Evolutionary conservation across 768 basidiomycete species (phyloP).

Genomic region (Phanerochaete sordida): DNA sequence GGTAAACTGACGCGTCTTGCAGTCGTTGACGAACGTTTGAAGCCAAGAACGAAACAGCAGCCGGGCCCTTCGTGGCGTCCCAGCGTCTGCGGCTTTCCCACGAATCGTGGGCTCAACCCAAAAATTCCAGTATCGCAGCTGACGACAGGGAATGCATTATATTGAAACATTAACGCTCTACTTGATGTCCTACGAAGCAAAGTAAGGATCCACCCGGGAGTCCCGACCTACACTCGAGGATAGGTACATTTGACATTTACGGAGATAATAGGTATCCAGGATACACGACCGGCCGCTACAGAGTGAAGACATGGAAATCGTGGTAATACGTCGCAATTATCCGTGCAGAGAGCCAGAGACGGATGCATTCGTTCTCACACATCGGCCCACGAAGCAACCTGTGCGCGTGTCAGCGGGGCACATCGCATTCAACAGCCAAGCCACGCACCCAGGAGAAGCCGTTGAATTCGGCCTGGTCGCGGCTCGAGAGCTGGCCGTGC

Average conservation of each 20-base stretch:
- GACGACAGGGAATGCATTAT: neutral
- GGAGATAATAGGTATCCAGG: slow-evolving; percentile 31
- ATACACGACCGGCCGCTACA: slow-evolving; percentile 23
- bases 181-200: neutral
- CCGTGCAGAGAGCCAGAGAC: slow-evolving; percentile 9
- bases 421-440: slow-evolving; percentile 10
- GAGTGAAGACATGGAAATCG: slow-evolving; percentile 7
- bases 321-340: slow-evolving; percentile 22
- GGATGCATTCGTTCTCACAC: slow-evolving; percentile 9
- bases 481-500: slow-evolving; percentile 84
- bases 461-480: slow-evolving; percentile 93
- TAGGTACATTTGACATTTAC: slow-evolving; percentile 12
- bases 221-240: neutral
- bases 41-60: neutral
- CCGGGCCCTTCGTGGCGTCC: neutral
- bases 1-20: neutral
- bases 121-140: too few relatives aligned
- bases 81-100: too few relatives aligned
- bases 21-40: neutral
- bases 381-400: slow-evolving; percentile 40
- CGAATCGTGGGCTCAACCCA: too few relatives aligned
- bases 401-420: slow-evolving; percentile 1
- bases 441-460: slow-evolving; percentile 89
- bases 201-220: neutral
- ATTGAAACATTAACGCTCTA: neutral